Percentiles rank a stretch among this genome's conserved stretches.
These are phyloP conservation scores for Pulveroboletus ravenelii DNA, from an alignment of 768 basidiomycete species.

Conservation along the genomic window DNA sequence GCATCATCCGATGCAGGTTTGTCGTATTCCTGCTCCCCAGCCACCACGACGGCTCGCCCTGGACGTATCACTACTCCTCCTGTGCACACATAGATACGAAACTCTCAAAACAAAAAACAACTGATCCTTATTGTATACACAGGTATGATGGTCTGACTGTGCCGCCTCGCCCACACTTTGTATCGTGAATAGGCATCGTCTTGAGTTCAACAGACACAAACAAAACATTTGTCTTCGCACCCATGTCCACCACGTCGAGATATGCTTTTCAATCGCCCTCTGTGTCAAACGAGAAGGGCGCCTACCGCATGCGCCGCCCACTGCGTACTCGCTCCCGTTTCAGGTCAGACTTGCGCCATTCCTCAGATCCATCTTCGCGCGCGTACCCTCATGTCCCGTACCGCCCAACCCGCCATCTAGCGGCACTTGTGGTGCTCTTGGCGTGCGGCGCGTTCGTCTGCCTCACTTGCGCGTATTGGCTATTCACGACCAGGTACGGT, in stretches of 20 bases:
- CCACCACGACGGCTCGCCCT: too few species aligned
- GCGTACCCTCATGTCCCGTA: constrained; percentile 11
- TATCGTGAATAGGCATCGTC: neutral
- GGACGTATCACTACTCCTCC: too few species aligned
- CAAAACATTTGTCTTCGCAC: constrained; percentile 1
- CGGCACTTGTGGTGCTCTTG: constrained; percentile 44
- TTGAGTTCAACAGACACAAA: constrained; percentile 17
- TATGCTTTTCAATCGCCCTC: constrained; percentile 51
- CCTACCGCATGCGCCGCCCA: constrained; percentile 60
- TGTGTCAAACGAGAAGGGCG: constrained; percentile 58
- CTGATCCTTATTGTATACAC: neutral
- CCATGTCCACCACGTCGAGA: constrained; percentile 11
- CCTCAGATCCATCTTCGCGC: constrained; percentile 7
- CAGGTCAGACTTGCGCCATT: constrained; percentile 17
- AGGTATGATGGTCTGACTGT: neutral
- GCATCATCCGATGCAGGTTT: too few species aligned
- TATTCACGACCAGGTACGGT: constrained; percentile 60
- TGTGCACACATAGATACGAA: too few species aligned
- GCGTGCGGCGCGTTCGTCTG: constrained; percentile 45
- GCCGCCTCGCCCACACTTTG: too few species aligned
- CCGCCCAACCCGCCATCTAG: constrained; percentile 33
- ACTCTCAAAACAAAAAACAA: too few species aligned
- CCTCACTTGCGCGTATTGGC: constrained; percentile 60
- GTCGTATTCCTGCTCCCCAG: too few species aligned
- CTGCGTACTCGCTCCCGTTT: constrained; percentile 27